Evolutionary conservation across 345 rosid species (phyloP).

Genomic region (Passiflora organensis): DNA sequence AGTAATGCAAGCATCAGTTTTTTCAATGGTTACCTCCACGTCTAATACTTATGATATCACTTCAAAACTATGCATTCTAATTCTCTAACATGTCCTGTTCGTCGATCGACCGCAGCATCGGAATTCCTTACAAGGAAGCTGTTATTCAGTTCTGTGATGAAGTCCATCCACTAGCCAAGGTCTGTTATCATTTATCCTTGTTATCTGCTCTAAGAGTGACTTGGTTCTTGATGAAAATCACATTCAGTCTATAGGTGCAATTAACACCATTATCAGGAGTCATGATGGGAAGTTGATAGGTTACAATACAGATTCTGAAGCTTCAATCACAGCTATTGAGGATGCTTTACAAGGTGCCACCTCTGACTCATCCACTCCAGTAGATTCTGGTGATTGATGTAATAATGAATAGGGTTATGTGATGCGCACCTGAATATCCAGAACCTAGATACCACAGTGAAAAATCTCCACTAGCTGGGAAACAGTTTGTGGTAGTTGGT

Average conservation of each 20-base stretch:
- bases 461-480: conserved; percentile 36
- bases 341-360: conserved; percentile 50
- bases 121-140: conserved; percentile 44
- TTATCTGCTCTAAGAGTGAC: too few species aligned
- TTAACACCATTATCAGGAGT: conserved; percentile 42
- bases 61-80: too few species aligned
- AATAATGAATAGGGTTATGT: too few species aligned
- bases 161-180: conserved; percentile 47
- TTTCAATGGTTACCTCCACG: background rate
- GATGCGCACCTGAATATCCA: conserved; percentile 12
- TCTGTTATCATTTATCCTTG: too few species aligned
- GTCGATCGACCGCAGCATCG: conserved; percentile 21
- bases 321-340: conserved; percentile 43
- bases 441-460: conserved; percentile 17
- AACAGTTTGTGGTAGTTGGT: conserved; percentile 49
- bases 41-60: too few species aligned
- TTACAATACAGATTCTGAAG: conserved; percentile 45
- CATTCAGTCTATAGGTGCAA: conserved; percentile 46
- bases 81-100: too few species aligned
- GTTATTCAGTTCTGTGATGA: conserved; percentile 40
- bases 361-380: background rate
- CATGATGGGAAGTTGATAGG: conserved; percentile 43
- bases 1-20: background rate
- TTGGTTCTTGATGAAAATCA: too few species aligned
- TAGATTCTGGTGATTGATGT: conserved; percentile 6